These are phyloP conservation scores for Sporobolomyces phaffii DNA, from an alignment of 768 basidiomycete genomes.

Conservation along the genomic window DNA sequence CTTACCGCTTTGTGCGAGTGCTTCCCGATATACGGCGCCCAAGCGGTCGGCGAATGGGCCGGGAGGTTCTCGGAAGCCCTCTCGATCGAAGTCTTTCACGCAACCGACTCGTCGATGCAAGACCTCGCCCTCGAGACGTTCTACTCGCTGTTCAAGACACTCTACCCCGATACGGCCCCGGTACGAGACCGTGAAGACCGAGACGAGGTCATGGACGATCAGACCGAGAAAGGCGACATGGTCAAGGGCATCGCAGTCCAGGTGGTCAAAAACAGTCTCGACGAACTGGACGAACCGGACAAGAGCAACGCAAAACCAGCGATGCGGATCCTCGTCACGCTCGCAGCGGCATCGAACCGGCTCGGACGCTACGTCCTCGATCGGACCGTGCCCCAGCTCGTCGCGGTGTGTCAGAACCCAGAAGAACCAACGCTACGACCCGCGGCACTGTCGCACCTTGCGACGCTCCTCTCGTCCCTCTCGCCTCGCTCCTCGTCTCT, in stretches of 20 bases:
- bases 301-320: constrained; percentile 86
- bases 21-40: constrained; percentile 75
- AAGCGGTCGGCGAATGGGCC: constrained; percentile 58
- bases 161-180: constrained; percentile 56
- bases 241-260: constrained; percentile 60
- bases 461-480: constrained; percentile 28
- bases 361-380: constrained; percentile 28
- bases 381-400: constrained; percentile 15
- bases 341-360: constrained; percentile 21
- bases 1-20: constrained; percentile 69
- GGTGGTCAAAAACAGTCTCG: constrained; percentile 72
- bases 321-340: constrained; percentile 65
- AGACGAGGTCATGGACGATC: neutral
- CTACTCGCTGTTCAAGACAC: constrained; percentile 65
- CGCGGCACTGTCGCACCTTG: constrained; percentile 29
- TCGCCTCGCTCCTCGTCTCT: neutral
- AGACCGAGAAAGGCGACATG: constrained; percentile 23
- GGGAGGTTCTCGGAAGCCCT: constrained; percentile 81
- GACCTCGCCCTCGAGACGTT: constrained; percentile 64
- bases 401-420: constrained; percentile 23
- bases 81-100: constrained; percentile 92
- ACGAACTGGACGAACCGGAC: constrained; percentile 78
- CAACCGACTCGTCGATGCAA: constrained; percentile 71
- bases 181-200: constrained; percentile 39
- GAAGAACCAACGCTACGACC: constrained; percentile 33